Conservation (phyloP, 345 rosid genomes). For the Citrus medica region DNA sequence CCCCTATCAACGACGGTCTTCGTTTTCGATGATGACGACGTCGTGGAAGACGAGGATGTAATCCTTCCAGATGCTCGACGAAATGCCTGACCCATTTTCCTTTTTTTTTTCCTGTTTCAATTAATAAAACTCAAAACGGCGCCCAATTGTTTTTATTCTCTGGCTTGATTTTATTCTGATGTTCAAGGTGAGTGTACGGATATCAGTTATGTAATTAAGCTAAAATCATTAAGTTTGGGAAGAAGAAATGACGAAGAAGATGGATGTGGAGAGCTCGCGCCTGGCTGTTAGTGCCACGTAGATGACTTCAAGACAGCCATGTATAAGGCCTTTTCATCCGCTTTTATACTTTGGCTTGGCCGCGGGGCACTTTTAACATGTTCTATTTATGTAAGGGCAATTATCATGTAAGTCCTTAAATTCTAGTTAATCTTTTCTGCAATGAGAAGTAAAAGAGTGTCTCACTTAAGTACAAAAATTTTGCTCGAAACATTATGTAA, state of each 20-base stretch:
- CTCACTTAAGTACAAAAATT: no score
- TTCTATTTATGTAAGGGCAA: not conserved
- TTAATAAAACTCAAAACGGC: not conserved
- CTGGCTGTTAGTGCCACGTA: not conserved
- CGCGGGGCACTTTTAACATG: not conserved
- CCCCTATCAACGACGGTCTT: conserved; percentile 33
- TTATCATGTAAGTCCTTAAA: no score
- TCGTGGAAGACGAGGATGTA: conserved; percentile 33
- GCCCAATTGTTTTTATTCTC: not conserved
- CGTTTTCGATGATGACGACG: conserved; percentile 35
- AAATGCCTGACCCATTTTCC: conserved; percentile 88
- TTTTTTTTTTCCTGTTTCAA: not conserved
- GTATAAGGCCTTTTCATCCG: not conserved
- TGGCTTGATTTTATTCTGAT: not conserved
- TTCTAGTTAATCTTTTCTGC: no score
- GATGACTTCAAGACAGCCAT: not conserved
- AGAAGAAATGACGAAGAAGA: not conserved
- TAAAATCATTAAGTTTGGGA: not conserved
- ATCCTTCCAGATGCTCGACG: conserved; percentile 93
- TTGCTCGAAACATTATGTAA: no score
- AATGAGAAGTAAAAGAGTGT: no score
- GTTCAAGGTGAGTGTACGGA: not conserved
- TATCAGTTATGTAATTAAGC: not conserved
- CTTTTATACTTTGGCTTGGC: not conserved
- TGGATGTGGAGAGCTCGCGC: not conserved